These are phyloP conservation scores for Carex sylvatica DNA, from an alignment of 202 grass and related monocot species.

Conservation along the genomic window DNA sequence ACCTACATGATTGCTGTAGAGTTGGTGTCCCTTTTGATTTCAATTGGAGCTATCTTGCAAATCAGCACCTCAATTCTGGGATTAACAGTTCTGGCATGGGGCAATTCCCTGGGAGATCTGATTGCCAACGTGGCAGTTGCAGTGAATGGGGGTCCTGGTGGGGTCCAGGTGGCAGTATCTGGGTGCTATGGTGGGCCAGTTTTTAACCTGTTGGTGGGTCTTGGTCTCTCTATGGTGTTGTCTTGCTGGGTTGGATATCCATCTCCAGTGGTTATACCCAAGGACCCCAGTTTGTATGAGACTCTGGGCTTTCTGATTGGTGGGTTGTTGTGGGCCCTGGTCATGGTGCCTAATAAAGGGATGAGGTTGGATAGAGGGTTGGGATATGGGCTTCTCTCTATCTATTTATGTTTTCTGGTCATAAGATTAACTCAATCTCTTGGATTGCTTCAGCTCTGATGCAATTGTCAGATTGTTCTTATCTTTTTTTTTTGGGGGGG, in stretches of 20 bases:
- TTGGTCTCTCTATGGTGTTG: conserved; percentile 47
- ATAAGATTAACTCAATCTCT: conserved; percentile 31
- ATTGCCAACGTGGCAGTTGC: conserved; percentile 58
- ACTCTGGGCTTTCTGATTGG: conserved; percentile 35
- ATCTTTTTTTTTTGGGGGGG: background rate
- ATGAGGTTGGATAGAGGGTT: conserved; percentile 54
- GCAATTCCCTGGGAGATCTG: conserved; percentile 72
- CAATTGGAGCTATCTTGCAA: conserved; percentile 21
- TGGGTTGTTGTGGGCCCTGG: conserved; percentile 37
- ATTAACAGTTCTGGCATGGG: conserved; percentile 65
- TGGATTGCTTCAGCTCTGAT: conserved; percentile 8
- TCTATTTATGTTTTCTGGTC: conserved; percentile 56
- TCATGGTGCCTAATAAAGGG: conserved; percentile 40
- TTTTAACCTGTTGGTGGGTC: conserved; percentile 58
- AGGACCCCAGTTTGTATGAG: conserved; percentile 32
- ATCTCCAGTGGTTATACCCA: conserved; percentile 24
- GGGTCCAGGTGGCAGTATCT: conserved; percentile 51
- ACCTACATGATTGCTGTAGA: conserved; percentile 49
- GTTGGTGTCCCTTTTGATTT: conserved; percentile 46
- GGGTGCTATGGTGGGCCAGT: conserved; percentile 74
- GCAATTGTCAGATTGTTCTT: background rate
- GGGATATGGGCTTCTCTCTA: conserved; percentile 48
- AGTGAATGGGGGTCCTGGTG: conserved; percentile 23
- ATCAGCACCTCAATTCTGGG: conserved; percentile 47
- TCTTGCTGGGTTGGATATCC: conserved; percentile 31